Percentiles rank a stretch among this genome's conserved stretches.
Evolutionary conservation across 139 green algal species (phyloP).

Genomic region (Chlorella sp.): DNA sequence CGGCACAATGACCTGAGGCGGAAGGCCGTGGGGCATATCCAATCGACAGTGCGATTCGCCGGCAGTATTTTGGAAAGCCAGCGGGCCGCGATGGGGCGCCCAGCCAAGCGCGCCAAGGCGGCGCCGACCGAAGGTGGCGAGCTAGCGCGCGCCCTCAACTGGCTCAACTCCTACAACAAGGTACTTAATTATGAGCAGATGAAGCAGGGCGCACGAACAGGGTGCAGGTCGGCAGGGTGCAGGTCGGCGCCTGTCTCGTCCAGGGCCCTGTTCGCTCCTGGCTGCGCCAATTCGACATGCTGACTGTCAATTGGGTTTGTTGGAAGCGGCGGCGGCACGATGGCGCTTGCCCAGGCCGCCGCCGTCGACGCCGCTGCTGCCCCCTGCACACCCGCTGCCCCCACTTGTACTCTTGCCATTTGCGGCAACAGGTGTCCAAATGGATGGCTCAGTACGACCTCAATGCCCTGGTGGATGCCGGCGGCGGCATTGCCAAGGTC

Average conservation of each 20-base stretch:
- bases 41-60: too few relatives aligned
- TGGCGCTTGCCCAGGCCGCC: background rate
- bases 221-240: background rate
- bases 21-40: too few relatives aligned
- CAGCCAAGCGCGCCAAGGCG: background rate
- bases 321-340: background rate
- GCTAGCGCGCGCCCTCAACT: background rate
- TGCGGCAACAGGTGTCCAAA: conserved; percentile 17
- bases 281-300: too few relatives aligned
- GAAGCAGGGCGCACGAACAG: background rate
- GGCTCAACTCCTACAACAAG: conserved; percentile 49
- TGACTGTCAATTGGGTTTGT: too few relatives aligned
- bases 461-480: conserved; percentile 28
- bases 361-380: background rate
- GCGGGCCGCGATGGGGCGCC: background rate
- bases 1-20: background rate
- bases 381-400: background rate
- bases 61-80: too few relatives aligned
- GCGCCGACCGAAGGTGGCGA: background rate
- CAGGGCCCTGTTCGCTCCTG: background rate
- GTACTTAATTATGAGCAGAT: background rate
- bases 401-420: too few relatives aligned
- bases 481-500: conserved; percentile 42
- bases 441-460: conserved; percentile 50
- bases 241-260: background rate